These are phyloP conservation scores for Yamadazyma siamensis DNA, from an alignment of 1,139 yeast species.

Conservation along the genomic window DNA sequence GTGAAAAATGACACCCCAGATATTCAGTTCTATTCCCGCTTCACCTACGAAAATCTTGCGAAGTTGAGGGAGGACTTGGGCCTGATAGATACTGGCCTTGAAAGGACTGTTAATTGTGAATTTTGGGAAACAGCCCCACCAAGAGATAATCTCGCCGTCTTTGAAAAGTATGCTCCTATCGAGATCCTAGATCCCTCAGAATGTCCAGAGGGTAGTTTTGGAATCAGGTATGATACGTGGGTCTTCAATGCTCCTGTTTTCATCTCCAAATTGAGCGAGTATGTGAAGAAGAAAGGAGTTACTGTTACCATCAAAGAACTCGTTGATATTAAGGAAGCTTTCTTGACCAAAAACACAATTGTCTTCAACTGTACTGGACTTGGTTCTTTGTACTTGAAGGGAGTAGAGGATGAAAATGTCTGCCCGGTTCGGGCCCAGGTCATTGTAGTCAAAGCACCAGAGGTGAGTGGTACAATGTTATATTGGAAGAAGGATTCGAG, in stretches of 20 bases:
- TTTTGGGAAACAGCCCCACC: slow-evolving; percentile 7
- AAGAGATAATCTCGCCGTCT: slow-evolving; percentile 6
- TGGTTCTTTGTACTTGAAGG: slow-evolving; percentile 52
- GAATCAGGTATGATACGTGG: slow-evolving; percentile 40
- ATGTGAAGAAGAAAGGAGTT: slow-evolving; percentile 13
- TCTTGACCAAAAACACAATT: slow-evolving; percentile 21
- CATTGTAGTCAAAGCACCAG: slow-evolving; percentile 52
- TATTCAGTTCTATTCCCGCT: slow-evolving; percentile 9
- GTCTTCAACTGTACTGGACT: slow-evolving; percentile 67
- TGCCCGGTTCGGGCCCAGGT: slow-evolving; percentile 66
- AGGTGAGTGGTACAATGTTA: slow-evolving; percentile 35
- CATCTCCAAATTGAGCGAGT: slow-evolving; percentile 11
- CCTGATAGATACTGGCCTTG: slow-evolving; percentile 14
- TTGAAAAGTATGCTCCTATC: slow-evolving; percentile 4
- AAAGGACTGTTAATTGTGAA: slow-evolving; percentile 10
- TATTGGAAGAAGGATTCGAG: slow-evolving; percentile 45
- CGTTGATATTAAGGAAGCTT: slow-evolving; percentile 9
- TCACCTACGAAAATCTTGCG: slow-evolving; percentile 16
- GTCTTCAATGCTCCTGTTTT: slow-evolving; percentile 22
- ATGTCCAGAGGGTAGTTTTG: slow-evolving; percentile 40
- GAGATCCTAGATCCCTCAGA: slow-evolving; percentile 1
- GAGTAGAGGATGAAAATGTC: slow-evolving; percentile 48
- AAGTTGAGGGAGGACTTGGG: slow-evolving; percentile 13
- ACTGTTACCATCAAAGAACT: slow-evolving; percentile 9
- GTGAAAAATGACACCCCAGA: slow-evolving; percentile 7